phyloP scores from a whole-genome alignment of 2,329 filamentous ascomycete species.

The Ilyonectria robusta region DNA sequence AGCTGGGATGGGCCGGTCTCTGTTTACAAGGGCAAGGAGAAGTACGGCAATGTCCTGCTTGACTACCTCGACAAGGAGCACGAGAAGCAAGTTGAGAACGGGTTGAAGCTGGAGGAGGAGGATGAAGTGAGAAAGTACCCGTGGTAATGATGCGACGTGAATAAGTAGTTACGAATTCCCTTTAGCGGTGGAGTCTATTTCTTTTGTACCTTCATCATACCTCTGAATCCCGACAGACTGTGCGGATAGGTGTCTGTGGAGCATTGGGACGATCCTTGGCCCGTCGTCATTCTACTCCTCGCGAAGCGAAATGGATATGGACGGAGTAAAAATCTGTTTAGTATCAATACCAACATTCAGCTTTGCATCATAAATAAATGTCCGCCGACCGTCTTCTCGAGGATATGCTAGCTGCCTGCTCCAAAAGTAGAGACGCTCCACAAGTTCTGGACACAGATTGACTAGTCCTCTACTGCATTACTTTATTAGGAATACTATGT shows the following conservation, averaged over 20 bases:
- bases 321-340: neutral
- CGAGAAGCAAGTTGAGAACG: conserved; percentile 77
- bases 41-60: conserved; percentile 80
- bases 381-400: too few relatives aligned
- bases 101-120: conserved; percentile 74
- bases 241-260: neutral
- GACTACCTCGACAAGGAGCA: conserved; percentile 84
- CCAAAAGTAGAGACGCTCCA: too few relatives aligned
- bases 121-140: conserved; percentile 75
- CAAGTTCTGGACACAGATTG: too few relatives aligned
- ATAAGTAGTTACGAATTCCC: neutral
- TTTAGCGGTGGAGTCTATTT: neutral
- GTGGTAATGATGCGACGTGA: conserved; percentile 54
- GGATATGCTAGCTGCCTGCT: too few relatives aligned
- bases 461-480: too few relatives aligned
- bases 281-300: neutral
- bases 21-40: conserved; percentile 83
- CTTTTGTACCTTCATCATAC: neutral
- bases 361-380: neutral
- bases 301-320: neutral
- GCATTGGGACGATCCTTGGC: neutral
- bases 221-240: neutral
- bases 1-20: conserved; percentile 87
- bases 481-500: too few relatives aligned
- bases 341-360: neutral